Percentiles rank a stretch among this genome's conserved stretches.
Evolutionary conservation across 148 eudicot genomes (phyloP).

Genomic region (Linanthus parryae): DNA sequence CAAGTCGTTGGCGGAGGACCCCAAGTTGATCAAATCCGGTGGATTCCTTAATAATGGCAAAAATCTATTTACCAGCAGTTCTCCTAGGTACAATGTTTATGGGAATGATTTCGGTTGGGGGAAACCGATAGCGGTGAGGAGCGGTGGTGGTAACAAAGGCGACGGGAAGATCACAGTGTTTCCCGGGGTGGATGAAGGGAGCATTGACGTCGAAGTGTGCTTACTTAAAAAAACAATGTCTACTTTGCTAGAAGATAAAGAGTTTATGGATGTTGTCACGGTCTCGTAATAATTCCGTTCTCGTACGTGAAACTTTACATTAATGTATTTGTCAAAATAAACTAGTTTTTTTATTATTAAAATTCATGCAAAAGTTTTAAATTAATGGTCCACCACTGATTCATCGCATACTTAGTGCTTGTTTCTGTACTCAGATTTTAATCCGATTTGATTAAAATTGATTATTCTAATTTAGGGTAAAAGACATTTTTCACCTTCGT

Average conservation of each 20-base stretch:
- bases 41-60: not conserved
- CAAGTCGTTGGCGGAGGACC: conserved; percentile 16
- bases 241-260: conserved; percentile 14
- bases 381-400: too few species aligned
- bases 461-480: too few species aligned
- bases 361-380: too few species aligned
- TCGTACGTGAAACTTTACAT: too few species aligned
- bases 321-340: too few species aligned
- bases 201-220: conserved; percentile 28
- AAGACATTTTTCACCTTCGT: too few species aligned
- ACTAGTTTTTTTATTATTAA: too few species aligned
- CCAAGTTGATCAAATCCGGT: not conserved
- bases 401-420: too few species aligned
- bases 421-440: too few species aligned
- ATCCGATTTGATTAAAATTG: too few species aligned
- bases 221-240: conserved; percentile 14
- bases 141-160: conserved; percentile 17
- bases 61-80: conserved; percentile 17
- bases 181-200: conserved; percentile 23
- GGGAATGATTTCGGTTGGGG: conserved; percentile 40
- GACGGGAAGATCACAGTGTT: conserved; percentile 30
- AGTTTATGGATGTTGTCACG: conserved; percentile 28
- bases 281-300: too few species aligned
- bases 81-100: conserved; percentile 27
- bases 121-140: conserved; percentile 32